Evolutionary conservation across 139 green algal species (phyloP), one percentile per base, ranked within the genome.

Genomic region (Tetratostichococcus sp.): DNA sequence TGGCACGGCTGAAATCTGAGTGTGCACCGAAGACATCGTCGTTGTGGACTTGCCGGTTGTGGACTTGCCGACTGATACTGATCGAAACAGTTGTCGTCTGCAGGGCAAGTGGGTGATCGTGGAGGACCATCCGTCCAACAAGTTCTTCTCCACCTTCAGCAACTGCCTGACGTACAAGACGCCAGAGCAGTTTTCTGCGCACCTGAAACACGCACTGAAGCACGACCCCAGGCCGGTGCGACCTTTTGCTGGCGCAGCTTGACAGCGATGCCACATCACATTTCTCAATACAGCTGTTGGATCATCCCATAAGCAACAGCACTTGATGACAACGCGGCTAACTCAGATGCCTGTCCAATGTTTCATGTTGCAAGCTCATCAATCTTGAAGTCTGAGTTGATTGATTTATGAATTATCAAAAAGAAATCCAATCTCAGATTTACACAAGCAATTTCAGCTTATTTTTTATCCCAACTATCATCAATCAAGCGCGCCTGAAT

Each of bases 61-160:
- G n/a, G n/a, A n/a, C n/a, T n/a, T n/a, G n/a, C n/a, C n/a, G n/a
- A n/a, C n/a, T n/a, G n/a, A n/a, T n/a, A n/a, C n/a, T n/a, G n/a
- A n/a, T n/a, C n/a, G n/a, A n/a, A n/a, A n/a, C n/a, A n/a, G 14
- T 62, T 17, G 50, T 62, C 50, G 19, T 23, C 19, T 62, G 50
- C 50, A 62, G 50, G 95, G 95, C 83, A 99, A 99, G 87, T 98
- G 91, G 77, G 94, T 98, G 66, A 80, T 99, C 43, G 94, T 92
- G 66, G 90, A 92, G 19, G 91, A 98, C 69, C 94, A 97, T 79
- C 95, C 95, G 58, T 95, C 83, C 70, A 99, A 99, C 88, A 79
- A 85, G n/a, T 98, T 98, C 84, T 98, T 98, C 82, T 78, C 77
- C 8, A 80, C 80, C 71, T 98, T 98, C 83, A 81, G 84, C 57